Evolutionary conservation across 2,329 filamentous ascomycete genomes (phyloP).

Genomic region (Canariomyces notabilis): DNA sequence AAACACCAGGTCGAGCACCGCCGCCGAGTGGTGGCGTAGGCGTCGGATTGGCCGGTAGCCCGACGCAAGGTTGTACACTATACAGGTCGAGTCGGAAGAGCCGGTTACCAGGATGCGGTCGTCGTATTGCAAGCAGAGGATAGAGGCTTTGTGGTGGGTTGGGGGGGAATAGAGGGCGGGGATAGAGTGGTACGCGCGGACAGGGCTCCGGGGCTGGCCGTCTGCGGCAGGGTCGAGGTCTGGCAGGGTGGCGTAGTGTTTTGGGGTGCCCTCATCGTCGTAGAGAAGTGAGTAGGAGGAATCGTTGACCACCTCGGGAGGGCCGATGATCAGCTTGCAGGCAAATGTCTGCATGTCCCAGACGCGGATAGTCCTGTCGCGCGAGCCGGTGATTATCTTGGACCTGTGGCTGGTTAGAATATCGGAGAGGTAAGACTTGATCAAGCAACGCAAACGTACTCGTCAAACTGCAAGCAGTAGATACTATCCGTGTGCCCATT

Average conservation of each 20-base stretch:
- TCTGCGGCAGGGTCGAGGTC: constrained; percentile 38
- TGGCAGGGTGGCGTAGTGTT: constrained; percentile 51
- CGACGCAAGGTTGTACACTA: constrained; percentile 79
- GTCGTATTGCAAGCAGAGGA: constrained; percentile 93
- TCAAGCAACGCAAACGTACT: constrained; percentile 52
- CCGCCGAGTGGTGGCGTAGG: constrained; percentile 73
- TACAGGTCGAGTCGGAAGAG: constrained; percentile 86
- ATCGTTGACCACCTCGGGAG: constrained; percentile 58
- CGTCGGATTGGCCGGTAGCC: constrained; percentile 76
- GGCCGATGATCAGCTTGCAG: constrained; percentile 82
- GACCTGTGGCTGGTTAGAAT: constrained; percentile 46
- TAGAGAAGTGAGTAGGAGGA: constrained; percentile 41
- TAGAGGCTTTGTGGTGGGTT: constrained; percentile 80
- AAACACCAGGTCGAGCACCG: constrained; percentile 90
- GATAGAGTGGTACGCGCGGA: constrained; percentile 39
- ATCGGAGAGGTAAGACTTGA: neutral
- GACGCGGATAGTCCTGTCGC: constrained; percentile 90
- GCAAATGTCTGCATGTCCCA: constrained; percentile 91
- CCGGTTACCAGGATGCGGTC: constrained; percentile 89
- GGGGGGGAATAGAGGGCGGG: constrained; percentile 54
- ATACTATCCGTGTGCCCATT: constrained; percentile 94
- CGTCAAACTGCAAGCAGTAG: constrained; percentile 97
- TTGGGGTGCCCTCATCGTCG: constrained; percentile 46
- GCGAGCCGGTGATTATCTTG: constrained; percentile 95
- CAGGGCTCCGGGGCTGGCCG: constrained; percentile 22